Evolutionary conservation across 2,329 filamentous ascomycete genomes (phyloP), one percentile per base, ranked within the genome.

Genomic region (Taxawa tesnikishii): DNA sequence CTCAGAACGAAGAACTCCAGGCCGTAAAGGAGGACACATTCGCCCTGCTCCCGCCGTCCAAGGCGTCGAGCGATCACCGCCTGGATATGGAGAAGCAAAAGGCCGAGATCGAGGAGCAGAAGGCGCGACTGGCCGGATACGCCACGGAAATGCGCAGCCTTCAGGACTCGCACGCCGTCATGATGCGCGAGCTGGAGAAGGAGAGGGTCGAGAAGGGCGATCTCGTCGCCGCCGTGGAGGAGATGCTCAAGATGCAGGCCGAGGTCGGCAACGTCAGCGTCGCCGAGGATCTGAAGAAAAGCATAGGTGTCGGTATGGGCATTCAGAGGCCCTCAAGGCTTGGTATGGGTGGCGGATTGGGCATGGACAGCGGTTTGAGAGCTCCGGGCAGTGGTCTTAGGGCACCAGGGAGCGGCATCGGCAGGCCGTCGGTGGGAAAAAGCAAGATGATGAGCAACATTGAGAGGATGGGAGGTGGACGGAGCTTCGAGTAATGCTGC

Each of bases 401-500:
- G 4, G 63, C 65, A 41, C 70, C 67, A 41, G 62, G 63, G 29
- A 62, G 65, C 38, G 58, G 57, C 3, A 48, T 50, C 40, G 56
- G 39, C 33, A 44, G 14, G 41, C 45, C 14, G 39, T 38, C 26
- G 43, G 47, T n/a, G 6, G 59, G 60, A 10, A 68, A 82, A 46
- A 83, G 79, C 49, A 75, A 79, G 35, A 79, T 90, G 48, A 78
- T 92, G 77, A 80, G 70, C 45, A 84, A 80, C 12, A 90, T 92
- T 53, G 83, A 92, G 64, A 75, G 78, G 58, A 92, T 92, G 84
- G 83, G 83, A 7, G 76, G n/a, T n/a, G n/a, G n/a, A n/a, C n/a
- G n/a, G n/a, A n/a, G n/a, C n/a, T n/a, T n/a, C n/a, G n/a, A n/a
- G n/a, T n/a, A n/a, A n/a, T n/a, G n/a, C n/a, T n/a, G n/a, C n/a